Evolutionary conservation across 768 basidiomycete species (phyloP).

Genomic region (Russula abietina): DNA sequence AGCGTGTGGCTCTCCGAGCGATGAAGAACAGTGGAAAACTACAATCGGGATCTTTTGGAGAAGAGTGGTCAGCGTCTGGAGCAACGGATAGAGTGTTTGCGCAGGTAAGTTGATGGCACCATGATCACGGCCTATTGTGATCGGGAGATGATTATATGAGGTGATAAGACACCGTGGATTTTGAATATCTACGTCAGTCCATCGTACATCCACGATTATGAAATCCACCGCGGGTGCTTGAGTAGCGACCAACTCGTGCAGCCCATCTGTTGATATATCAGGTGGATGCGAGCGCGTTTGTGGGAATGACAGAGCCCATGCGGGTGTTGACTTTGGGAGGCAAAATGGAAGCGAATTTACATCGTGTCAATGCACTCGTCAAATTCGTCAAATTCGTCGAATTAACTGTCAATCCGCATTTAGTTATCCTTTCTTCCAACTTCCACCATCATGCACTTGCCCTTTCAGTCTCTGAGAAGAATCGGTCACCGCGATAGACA

Average conservation of each 20-base stretch:
- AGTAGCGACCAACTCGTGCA: slow-evolving; percentile 27
- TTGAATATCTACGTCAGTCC: slow-evolving; percentile 35
- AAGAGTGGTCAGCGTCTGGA: slow-evolving; percentile 32
- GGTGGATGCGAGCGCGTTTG: slow-evolving; percentile 22
- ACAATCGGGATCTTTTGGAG: slow-evolving; percentile 28
- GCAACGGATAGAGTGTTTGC: slow-evolving; percentile 38
- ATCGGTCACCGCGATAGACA: neutral
- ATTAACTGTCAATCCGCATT: neutral
- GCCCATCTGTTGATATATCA: slow-evolving; percentile 25
- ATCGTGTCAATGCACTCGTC: neutral
- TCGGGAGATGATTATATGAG: neutral
- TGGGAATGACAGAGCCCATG: slow-evolving; percentile 25
- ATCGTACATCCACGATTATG: slow-evolving; percentile 36
- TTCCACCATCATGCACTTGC: neutral
- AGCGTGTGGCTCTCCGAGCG: slow-evolving; percentile 25
- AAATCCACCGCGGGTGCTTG: slow-evolving; percentile 27
- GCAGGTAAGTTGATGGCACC: slow-evolving; percentile 42
- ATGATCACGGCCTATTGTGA: slow-evolving; percentile 28
- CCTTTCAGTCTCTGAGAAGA: neutral
- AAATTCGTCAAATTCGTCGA: neutral
- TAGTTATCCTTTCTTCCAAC: neutral
- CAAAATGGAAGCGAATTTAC: neutral
- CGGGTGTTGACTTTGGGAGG: slow-evolving; percentile 14
- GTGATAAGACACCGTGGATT: neutral
- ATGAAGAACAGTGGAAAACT: slow-evolving; percentile 29